Evolutionary conservation across 495 filamentous ascomycete species (phyloP), one percentile per base, ranked within the genome.

Genomic region (Arthonia radiata): DNA sequence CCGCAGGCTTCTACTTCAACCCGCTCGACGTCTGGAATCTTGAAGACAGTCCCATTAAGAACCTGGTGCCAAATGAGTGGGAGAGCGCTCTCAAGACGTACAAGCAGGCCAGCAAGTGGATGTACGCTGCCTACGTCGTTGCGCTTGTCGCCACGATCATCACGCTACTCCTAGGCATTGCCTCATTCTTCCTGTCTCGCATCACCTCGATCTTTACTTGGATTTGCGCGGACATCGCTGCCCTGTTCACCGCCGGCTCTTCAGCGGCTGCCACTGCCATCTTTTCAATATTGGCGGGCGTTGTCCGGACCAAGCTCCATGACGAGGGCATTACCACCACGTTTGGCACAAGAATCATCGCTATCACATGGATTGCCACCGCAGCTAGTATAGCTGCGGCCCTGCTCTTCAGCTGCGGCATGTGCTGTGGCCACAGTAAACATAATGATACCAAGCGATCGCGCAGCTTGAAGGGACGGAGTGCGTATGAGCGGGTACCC

Each of bases 381-480:
- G 71, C 57, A 17, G 86, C 89, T 46, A 66, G 71, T 24, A 37
- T 79, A 13, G 75, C 42, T 25, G 67, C 67, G 9, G 59, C 59
- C 31, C 37, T 90, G 83, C 53, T 75, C 37, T 65, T 90, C 48
- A 77, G 67, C 48, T 57, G 67, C 30, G 93, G 83, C 72, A 93
- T 82, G 67, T 92, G 83, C 57, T 60, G 55, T 31, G 66, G 65
- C 33, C 31, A 47, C 37, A 35, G 38, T 27, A 14, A 24, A 12
- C 28, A 23, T 17, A 27, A 23, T 21, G 16, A 31, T 13, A 36
- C n/a, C 15, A 37, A 21, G 32, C 36, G 29, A 33, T 40, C 21
- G 22, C 47, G 26, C 27, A 32, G 25, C 37, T 48, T 18, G 37
- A 44, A 38, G 39, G 47, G 47, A 46, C 45, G 13, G 2, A 49